These are phyloP conservation scores for Hypoxylon sp. DNA, from an alignment of 2,329 filamentous ascomycete genomes.

Conservation along the genomic window DNA sequence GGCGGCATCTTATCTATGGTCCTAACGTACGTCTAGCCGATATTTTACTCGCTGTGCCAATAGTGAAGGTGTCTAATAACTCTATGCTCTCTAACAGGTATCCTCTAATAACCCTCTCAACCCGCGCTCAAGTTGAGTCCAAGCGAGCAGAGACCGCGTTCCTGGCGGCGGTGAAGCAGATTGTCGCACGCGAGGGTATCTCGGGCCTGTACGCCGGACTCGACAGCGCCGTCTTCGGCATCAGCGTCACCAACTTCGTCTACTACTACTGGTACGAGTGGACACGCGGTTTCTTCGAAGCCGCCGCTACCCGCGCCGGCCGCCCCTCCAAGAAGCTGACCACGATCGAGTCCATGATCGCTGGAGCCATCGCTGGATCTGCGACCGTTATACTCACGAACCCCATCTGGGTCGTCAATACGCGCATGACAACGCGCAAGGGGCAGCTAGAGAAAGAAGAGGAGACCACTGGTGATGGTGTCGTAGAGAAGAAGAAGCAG, in stretches of 20 bases:
- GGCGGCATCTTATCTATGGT: constrained; percentile 96
- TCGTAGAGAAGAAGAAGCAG: constrained; percentile 61
- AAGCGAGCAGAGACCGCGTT: constrained; percentile 90
- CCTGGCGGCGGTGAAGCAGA: constrained; percentile 83
- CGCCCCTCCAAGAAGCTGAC: constrained; percentile 85
- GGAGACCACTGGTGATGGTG: constrained; percentile 56
- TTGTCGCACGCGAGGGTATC: constrained; percentile 92
- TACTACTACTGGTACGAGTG: constrained; percentile 99
- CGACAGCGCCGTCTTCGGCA: constrained; percentile 94
- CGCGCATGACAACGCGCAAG: constrained; percentile 93
- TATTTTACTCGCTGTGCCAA: neutral
- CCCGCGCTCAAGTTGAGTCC: constrained; percentile 96
- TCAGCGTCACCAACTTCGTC: constrained; percentile 98
- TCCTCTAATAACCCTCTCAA: constrained; percentile 96
- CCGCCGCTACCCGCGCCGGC: constrained; percentile 78
- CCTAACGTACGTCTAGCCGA: constrained; percentile 75
- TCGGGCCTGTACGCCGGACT: constrained; percentile 91
- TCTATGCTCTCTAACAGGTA: constrained; percentile 69
- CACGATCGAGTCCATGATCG: constrained; percentile 93
- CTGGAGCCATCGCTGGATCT: constrained; percentile 91
- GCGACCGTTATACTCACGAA: constrained; percentile 97
- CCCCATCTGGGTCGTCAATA: constrained; percentile 99
- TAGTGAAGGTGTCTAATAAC: constrained; percentile 24
- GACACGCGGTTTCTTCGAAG: constrained; percentile 88
- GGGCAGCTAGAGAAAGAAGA: constrained; percentile 57